These are phyloP conservation scores for Pythium plurisporium DNA, from an alignment of 352 stramenopile genomes.

Conservation along the genomic window DNA sequence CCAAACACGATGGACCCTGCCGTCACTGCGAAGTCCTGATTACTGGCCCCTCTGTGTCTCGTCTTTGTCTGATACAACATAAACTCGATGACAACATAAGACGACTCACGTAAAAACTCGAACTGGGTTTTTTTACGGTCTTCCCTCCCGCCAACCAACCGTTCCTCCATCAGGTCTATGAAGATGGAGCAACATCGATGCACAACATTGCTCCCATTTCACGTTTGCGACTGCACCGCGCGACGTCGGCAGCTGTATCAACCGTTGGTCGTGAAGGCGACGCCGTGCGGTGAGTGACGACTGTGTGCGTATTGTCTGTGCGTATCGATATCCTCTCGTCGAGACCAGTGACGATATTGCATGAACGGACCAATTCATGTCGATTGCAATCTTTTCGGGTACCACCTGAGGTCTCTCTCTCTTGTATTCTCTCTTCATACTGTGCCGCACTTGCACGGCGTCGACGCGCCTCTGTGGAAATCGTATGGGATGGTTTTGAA, in stretches of 20 bases:
- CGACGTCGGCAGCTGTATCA: no score
- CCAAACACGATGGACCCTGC: no score
- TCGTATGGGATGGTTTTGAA: conserved; percentile 65
- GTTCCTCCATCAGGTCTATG: no score
- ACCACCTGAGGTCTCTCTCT: conserved; percentile 85
- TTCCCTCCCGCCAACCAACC: conserved; percentile 8
- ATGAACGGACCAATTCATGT: conserved; percentile 87
- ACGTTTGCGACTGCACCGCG: no score
- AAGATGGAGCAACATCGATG: no score
- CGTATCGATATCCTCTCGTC: neutral
- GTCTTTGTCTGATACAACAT: conserved; percentile 12
- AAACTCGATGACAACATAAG: conserved; percentile 6
- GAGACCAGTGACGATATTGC: conserved; percentile 72
- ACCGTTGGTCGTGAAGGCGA: no score
- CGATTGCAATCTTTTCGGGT: conserved; percentile 89
- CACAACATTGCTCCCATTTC: no score
- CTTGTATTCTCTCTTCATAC: neutral
- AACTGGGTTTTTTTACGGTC: conserved; percentile 13
- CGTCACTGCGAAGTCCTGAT: neutral
- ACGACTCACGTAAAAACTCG: conserved; percentile 10
- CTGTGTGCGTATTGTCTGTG: neutral
- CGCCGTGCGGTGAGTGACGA: no score
- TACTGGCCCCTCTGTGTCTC: conserved; percentile 1
- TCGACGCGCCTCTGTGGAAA: neutral
- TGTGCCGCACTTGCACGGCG: neutral